A percentile compares a stretch with the other conserved stretches of the same genome.
phyloP scores from a whole-genome alignment of 352 stramenopile genomes.

The Discostella stelligera region DNA sequence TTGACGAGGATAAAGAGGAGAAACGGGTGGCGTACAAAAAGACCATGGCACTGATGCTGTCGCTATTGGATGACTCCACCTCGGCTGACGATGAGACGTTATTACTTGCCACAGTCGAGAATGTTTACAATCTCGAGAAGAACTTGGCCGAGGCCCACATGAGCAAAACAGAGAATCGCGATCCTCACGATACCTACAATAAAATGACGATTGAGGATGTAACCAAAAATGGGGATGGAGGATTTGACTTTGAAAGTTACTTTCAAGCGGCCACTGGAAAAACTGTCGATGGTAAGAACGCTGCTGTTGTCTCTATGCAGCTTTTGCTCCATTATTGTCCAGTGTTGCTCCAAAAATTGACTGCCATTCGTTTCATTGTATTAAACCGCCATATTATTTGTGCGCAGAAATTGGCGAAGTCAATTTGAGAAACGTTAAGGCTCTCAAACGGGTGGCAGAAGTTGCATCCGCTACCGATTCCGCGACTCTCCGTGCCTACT shows the following conservation, averaged over 20 bases:
- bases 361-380: conserved; percentile 5
- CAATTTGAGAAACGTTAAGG: conserved; percentile 69
- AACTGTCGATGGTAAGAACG: conserved; percentile 10
- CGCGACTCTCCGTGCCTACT: conserved; percentile 55
- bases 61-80: conserved; percentile 66
- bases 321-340: background rate
- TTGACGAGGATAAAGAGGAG: conserved; percentile 86
- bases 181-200: conserved; percentile 90
- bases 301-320: background rate
- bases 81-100: conserved; percentile 32
- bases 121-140: conserved; percentile 87
- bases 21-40: conserved; percentile 83
- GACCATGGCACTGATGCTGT: conserved; percentile 85
- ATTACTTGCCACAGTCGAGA: conserved; percentile 51
- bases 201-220: conserved; percentile 82
- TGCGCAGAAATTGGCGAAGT: conserved; percentile 63
- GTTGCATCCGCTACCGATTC: conserved; percentile 40
- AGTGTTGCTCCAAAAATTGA: background rate
- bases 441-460: conserved; percentile 52
- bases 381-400: no score
- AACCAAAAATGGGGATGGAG: conserved; percentile 19
- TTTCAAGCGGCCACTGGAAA: conserved; percentile 55
- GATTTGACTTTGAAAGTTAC: conserved; percentile 67
- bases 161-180: conserved; percentile 87
- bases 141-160: conserved; percentile 85